Percentiles rank a stretch among this genome's conserved stretches.
Conservation (phyloP, 164 flowering plant species). For the Chimonanthus salicifolius region DNA sequence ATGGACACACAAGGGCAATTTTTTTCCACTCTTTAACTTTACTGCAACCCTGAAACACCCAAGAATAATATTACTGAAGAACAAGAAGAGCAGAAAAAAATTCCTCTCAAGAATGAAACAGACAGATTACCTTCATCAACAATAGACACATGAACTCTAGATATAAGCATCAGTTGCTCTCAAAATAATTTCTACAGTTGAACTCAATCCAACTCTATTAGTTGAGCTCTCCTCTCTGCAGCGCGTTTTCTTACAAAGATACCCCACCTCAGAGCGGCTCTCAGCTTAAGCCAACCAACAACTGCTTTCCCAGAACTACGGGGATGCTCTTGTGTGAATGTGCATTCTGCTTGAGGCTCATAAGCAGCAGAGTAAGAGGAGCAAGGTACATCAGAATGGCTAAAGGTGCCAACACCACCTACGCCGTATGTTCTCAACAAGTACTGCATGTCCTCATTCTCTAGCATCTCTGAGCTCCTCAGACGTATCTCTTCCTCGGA, state of each 20-base stretch:
- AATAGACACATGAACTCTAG: background rate
- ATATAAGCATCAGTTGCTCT: background rate
- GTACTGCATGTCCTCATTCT: slow-evolving; percentile 50
- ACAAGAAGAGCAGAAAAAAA: background rate
- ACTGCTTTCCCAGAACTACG: slow-evolving; percentile 45
- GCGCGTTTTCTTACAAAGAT: slow-evolving; percentile 49
- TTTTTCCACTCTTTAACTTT: no score
- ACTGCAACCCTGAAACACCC: background rate
- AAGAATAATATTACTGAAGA: background rate
- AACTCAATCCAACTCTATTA: slow-evolving; percentile 46
- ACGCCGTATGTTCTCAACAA: slow-evolving; percentile 27
- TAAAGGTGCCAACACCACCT: slow-evolving; percentile 31
- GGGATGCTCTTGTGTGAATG: slow-evolving; percentile 15
- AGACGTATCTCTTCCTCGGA: slow-evolving; percentile 35
- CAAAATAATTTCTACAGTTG: no score
- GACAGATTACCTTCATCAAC: background rate
- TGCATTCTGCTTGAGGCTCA: slow-evolving; percentile 21
- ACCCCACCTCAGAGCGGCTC: slow-evolving; percentile 57
- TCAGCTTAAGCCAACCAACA: slow-evolving; percentile 59
- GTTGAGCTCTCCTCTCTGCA: slow-evolving; percentile 54
- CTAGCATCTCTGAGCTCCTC: slow-evolving; percentile 49
- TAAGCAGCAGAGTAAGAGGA: slow-evolving; percentile 24
- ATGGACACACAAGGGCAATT: no score
- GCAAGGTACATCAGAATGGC: slow-evolving; percentile 27
- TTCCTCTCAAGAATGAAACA: background rate